Base-by-base conservation (phyloP, 129 eudicot genomes). In the Glebionis coronaria region DNA sequence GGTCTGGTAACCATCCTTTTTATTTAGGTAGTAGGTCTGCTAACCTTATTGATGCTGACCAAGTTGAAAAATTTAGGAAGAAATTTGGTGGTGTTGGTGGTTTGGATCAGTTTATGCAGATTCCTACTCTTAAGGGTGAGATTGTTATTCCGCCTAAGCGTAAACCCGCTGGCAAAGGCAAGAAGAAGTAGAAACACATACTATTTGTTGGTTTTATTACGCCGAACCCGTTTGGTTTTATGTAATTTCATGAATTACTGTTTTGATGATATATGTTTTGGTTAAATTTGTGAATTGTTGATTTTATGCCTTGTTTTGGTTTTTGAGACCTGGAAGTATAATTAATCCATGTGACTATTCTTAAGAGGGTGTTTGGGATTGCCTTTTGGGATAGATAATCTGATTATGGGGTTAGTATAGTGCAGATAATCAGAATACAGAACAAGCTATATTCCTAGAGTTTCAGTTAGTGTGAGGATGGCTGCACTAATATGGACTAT, bases 1-100 rank as follows among this genome's bases (percentile, higher is more conserved):
- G 96, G 96, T 88, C 96, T 44, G 96, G 96, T 10, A 88, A 85
- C 72, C 96, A 88, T 73, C 96, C 90, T 3, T 85, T 88, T 69
- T 88, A 85, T 61, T 75, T 79, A 5, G 96, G 96, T 3, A 77
- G 81, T 46, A 73, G 93, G 28, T 80, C 92, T 3, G 81, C 82
- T 8, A 45, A 63, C 12, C 72, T 85, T 9, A 57, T 83, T 38
- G 93, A 85, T 3, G 93, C 82, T 55, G 89, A 83, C 56, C 96
- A 88, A 62, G 85, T 88, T 12, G 90, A 83, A 73, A 88, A 88
- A 67, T 88, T 88, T 74, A 71, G 87, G n/a, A 88, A 83, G 85
- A 85, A 76, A 72, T 88, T 55, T 61, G 79, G 83, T n/a, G 92
- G 84, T 29, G 13, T 40, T 60, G 73, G 65, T 21, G 53, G 73